phyloP scores from a whole-genome alignment of 495 filamentous ascomycete genomes.

The Penicillium turbatum region DNA sequence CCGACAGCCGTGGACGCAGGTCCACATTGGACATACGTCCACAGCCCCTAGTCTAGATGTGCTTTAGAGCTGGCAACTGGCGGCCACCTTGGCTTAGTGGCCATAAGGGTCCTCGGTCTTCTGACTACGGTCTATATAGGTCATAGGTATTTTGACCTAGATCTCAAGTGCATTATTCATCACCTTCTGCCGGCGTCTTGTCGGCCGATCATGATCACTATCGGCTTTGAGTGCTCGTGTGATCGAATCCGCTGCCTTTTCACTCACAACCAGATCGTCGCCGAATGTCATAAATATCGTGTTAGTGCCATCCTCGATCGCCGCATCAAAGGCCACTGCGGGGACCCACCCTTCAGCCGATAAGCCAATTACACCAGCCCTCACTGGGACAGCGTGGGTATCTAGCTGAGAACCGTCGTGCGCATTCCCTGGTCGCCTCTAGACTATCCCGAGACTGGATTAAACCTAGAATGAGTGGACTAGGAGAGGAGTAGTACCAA shows the following conservation, averaged over 20 bases:
- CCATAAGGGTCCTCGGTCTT: slow-evolving; percentile 1
- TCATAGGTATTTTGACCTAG: neutral
- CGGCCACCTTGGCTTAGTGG: neutral
- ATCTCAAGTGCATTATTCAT: neutral
- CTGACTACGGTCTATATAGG: slow-evolving; percentile 1
- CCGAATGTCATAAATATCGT: slow-evolving; percentile 4
- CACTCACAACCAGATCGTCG: slow-evolving; percentile 7
- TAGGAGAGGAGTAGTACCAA: slow-evolving; percentile 6
- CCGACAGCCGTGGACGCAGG: neutral
- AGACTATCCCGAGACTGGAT: slow-evolving; percentile 1
- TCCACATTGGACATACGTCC: slow-evolving; percentile 3
- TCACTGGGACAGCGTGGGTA: neutral
- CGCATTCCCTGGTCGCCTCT: too few relatives aligned
- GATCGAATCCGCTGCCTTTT: slow-evolving; percentile 7
- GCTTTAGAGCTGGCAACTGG: neutral
- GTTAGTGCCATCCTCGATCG: slow-evolving; percentile 2
- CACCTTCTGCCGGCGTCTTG: neutral
- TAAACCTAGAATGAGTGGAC: slow-evolving; percentile 10
- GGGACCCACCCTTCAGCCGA: neutral
- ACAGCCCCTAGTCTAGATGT: neutral
- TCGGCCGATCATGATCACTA: neutral
- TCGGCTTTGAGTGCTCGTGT: slow-evolving; percentile 1
- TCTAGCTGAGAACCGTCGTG: too few relatives aligned
- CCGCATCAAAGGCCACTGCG: slow-evolving; percentile 3
- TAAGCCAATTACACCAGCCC: neutral